phyloP scores from a whole-genome alignment of 139 green algal species.

The Auxenochlorella protothecoides region DNA sequence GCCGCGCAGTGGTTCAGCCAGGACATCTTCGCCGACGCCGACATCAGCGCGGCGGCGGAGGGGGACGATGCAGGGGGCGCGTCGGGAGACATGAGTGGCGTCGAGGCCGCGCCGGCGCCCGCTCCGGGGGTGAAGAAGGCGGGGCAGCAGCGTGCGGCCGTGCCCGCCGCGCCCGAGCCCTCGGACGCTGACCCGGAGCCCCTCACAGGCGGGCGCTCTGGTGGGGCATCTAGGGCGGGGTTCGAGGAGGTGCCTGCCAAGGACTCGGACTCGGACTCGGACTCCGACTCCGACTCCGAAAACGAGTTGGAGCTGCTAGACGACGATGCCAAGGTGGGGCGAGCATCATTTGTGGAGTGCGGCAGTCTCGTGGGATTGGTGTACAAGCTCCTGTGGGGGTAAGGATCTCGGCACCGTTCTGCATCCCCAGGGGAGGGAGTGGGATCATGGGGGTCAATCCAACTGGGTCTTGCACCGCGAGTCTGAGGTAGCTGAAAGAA shows the following conservation, averaged over 20 bases:
- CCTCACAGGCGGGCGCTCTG: too few species aligned
- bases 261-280: too few species aligned
- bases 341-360: background rate
- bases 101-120: background rate
- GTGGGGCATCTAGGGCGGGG: background rate
- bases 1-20: constrained; percentile 80
- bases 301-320: constrained; percentile 38
- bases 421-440: too few species aligned
- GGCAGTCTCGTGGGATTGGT: background rate
- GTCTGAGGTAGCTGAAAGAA: too few species aligned
- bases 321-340: constrained; percentile 20
- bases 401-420: too few species aligned
- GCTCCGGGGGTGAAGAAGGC: background rate
- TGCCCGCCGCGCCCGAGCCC: too few species aligned
- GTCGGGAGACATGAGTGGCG: background rate
- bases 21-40: constrained; percentile 49
- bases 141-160: background rate
- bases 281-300: constrained; percentile 24
- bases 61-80: constrained; percentile 14
- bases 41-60: constrained; percentile 7
- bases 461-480: too few species aligned
- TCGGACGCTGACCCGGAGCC: too few species aligned
- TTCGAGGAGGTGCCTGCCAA: constrained; percentile 40
- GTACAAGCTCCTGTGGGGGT: background rate
- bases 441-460: too few species aligned